phyloP scores from a whole-genome alignment of 1,139 yeast genomes.

The Candida gigantensis region DNA sequence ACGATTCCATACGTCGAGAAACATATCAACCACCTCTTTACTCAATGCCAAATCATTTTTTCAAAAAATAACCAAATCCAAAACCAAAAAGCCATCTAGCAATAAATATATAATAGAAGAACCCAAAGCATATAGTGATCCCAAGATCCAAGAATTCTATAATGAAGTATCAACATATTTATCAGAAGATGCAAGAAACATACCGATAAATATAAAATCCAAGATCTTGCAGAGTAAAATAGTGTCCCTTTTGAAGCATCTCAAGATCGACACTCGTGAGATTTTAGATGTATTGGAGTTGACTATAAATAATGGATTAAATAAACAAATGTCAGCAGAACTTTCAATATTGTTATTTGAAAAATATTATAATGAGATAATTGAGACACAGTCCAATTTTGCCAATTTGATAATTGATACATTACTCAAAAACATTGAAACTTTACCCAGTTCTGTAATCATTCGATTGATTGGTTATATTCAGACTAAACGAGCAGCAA shows the following conservation, averaged over 20 bases:
- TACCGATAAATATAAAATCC: slow-evolving; percentile 5
- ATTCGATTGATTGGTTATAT: slow-evolving; percentile 26
- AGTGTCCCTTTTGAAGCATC: background rate
- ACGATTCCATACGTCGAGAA: background rate
- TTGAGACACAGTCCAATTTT: slow-evolving; percentile 7
- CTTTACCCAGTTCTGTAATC: slow-evolving; percentile 21
- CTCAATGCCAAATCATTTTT: background rate
- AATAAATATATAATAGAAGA: slow-evolving; percentile 11
- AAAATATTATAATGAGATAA: slow-evolving; percentile 2
- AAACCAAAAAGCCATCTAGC: background rate
- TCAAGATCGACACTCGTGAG: slow-evolving; percentile 1
- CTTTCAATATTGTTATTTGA: slow-evolving; percentile 10
- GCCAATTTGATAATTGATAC: slow-evolving; percentile 5
- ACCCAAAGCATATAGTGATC: slow-evolving; percentile 8
- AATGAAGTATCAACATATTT: slow-evolving; percentile 10
- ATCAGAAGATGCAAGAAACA: background rate
- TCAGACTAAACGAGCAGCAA: slow-evolving; percentile 19
- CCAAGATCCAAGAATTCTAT: slow-evolving; percentile 6
- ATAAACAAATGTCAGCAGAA: slow-evolving; percentile 8
- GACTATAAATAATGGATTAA: slow-evolving; percentile 2
- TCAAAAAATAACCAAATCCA: background rate
- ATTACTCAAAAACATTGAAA: slow-evolving; percentile 14
- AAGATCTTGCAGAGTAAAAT: slow-evolving; percentile 8
- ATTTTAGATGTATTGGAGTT: slow-evolving; percentile 7
- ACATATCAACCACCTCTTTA: background rate